Conservation (phyloP, 495 filamentous ascomycete genomes). For the Xylaria nigripes region DNA sequence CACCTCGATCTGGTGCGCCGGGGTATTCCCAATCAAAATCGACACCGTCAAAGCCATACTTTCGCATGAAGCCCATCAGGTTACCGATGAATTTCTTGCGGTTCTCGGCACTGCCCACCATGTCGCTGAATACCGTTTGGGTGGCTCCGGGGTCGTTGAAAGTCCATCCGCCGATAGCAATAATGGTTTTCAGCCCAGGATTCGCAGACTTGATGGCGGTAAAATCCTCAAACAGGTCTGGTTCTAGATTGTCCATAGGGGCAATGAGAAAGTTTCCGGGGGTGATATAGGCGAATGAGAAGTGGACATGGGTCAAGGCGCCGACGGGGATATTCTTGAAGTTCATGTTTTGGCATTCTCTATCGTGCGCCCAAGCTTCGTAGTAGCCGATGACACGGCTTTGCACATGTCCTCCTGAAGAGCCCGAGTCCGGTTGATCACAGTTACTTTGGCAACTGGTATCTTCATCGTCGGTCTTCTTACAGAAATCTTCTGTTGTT, state of each 20-base stretch:
- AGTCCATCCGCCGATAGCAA: constrained; percentile 42
- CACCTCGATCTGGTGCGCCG: constrained; percentile 38
- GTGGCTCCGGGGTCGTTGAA: constrained; percentile 30
- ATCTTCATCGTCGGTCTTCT: constrained; percentile 3
- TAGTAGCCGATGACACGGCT: constrained; percentile 20
- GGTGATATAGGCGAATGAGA: constrained; percentile 22
- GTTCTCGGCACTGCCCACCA: constrained; percentile 19
- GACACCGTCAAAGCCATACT: constrained; percentile 45
- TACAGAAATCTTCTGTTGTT: constrained; percentile 40
- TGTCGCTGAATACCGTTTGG: constrained; percentile 19
- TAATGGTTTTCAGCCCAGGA: constrained; percentile 25
- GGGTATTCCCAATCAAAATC: constrained; percentile 51
- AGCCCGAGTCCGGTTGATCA: neutral
- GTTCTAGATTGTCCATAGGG: constrained; percentile 5
- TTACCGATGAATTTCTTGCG: constrained; percentile 35
- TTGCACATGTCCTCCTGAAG: constrained; percentile 2
- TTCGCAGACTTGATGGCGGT: constrained; percentile 24
- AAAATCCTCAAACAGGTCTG: constrained; percentile 15
- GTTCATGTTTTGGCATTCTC: constrained; percentile 3
- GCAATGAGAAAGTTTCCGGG: constrained; percentile 9
- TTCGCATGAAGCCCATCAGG: constrained; percentile 36
- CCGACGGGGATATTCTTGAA: constrained; percentile 10
- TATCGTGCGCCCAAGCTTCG: constrained; percentile 12
- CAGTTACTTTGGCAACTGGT: constrained; percentile 21
- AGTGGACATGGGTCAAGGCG: constrained; percentile 21